Evolutionary conservation across 2,329 filamentous ascomycete genomes (phyloP), one percentile per base, ranked within the genome.

Genomic region (Beauveria sp.): DNA sequence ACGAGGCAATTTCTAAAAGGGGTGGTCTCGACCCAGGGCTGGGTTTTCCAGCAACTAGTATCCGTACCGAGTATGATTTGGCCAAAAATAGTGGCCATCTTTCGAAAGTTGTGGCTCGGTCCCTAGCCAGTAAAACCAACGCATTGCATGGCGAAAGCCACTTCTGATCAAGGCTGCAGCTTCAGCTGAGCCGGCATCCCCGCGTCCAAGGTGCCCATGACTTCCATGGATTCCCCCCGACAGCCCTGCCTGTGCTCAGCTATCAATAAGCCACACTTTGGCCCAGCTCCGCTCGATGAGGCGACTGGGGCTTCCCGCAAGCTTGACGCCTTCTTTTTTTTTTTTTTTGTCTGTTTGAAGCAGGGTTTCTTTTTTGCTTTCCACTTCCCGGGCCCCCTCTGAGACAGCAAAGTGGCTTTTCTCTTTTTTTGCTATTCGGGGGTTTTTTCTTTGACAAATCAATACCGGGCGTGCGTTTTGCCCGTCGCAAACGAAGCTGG

Each of bases 211-310:
- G n/a, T 38, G 40, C 58, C 12, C 40, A 60, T 28, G 28, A 40
- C 47, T 47, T 45, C 18, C 24, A 59, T 46, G 43, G 20, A 46
- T 38, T 46, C 26, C 30, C 24, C 26, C 28, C 26, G 42, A 53
- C 58, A 60, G 58, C 58, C 58, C 58, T 60, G 58, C 49, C 22
- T n/a, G 9, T 14, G 5, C 49, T 60, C 58, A 60, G 58, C 58
- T 60, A 16, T 52, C 9, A 45, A 40, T 26, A 20, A 26, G 55
- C 55, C 55, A 58, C 57, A 34, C 38, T 50, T 7, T 22, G 28
- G 34, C 12, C 12, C 56, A 20, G 18, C 40, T 24, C 47, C 57
- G 38, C 57, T 47, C 24, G 26, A 60, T 34, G 38, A 45, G 24
- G 8, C 47, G 24, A 34, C 24, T 46, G 58, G 49, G 49, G 28